These are phyloP conservation scores for Dothideomycetidae sp. DNA, from an alignment of 2,329 filamentous ascomycete species.

Conservation along the genomic window DNA sequence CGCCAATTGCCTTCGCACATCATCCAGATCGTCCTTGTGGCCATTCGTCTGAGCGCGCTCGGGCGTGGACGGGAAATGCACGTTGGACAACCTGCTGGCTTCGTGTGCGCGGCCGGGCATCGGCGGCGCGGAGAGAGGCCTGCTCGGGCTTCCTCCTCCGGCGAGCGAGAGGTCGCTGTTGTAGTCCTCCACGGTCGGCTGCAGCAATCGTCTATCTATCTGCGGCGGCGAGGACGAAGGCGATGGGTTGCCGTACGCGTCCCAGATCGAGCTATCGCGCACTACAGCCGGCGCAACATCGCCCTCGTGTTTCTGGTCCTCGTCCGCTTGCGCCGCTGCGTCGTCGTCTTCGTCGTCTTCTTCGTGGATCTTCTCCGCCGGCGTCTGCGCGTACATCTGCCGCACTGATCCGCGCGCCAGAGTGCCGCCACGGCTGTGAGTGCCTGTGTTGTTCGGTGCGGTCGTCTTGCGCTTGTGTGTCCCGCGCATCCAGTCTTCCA, in stretches of 20 bases:
- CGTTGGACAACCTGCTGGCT: not conserved
- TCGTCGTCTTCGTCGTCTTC: slow-evolving; percentile 2
- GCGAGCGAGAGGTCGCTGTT: slow-evolving; percentile 20
- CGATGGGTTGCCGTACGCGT: slow-evolving; percentile 15
- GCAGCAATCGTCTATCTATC: slow-evolving; percentile 14
- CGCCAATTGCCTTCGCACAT: not conserved
- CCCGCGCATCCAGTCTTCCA: slow-evolving; percentile 22
- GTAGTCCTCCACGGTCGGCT: slow-evolving; percentile 23
- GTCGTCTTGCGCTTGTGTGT: slow-evolving; percentile 3
- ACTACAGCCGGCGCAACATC: slow-evolving; percentile 6
- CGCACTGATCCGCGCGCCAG: slow-evolving; percentile 13
- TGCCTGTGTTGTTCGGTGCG: not conserved
- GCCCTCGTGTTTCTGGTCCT: slow-evolving; percentile 1
- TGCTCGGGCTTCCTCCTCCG: too few relatives aligned
- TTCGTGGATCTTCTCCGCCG: slow-evolving; percentile 8
- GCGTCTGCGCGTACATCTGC: slow-evolving; percentile 8
- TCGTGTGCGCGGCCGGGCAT: not conserved
- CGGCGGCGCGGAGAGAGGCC: slow-evolving; percentile 8
- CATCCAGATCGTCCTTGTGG: not conserved
- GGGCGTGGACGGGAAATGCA: slow-evolving; percentile 1
- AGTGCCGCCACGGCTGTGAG: slow-evolving; percentile 9
- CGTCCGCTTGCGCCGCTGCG: not conserved
- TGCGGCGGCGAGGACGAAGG: slow-evolving; percentile 3
- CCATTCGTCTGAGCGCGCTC: not conserved
- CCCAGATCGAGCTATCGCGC: slow-evolving; percentile 19